Conservation (phyloP, 2,329 filamentous ascomycete species). For the Magnaporthiopsis rhizophila region DNA sequence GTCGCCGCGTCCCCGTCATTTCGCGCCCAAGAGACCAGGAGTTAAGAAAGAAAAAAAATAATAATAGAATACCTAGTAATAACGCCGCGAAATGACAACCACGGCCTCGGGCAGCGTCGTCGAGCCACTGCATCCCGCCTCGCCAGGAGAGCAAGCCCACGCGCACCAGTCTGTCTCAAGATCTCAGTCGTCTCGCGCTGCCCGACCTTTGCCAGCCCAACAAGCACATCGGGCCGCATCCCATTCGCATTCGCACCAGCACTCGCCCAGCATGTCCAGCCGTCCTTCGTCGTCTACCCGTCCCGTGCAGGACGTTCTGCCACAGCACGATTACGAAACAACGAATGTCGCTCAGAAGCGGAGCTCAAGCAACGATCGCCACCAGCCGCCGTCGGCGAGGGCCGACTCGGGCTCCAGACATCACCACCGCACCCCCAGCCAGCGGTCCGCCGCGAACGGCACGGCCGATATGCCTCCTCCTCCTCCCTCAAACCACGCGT, state of each 20-base stretch:
- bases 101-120: conserved; percentile 22
- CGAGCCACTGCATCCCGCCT: conserved; percentile 21
- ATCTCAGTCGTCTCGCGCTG: conserved; percentile 29
- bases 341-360: conserved; percentile 58
- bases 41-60: background rate
- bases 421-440: conserved; percentile 39
- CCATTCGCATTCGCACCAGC: conserved; percentile 20
- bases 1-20: background rate
- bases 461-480: conserved; percentile 10
- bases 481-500: conserved; percentile 19
- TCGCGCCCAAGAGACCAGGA: background rate
- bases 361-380: conserved; percentile 57
- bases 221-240: conserved; percentile 18
- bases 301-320: conserved; percentile 33
- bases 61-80: background rate
- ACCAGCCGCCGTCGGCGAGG: conserved; percentile 41
- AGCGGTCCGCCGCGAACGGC: conserved; percentile 33
- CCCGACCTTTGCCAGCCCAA: conserved; percentile 20
- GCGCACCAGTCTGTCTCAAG: conserved; percentile 20
- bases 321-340: conserved; percentile 67
- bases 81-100: conserved; percentile 23
- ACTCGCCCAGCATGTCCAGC: conserved; percentile 14
- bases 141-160: conserved; percentile 18
- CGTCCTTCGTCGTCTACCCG: conserved; percentile 30
- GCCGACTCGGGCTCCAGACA: conserved; percentile 39